These are phyloP conservation scores for Leccinum variabile DNA, from an alignment of 1,284 basidiomycete species.

Conservation along the genomic window DNA sequence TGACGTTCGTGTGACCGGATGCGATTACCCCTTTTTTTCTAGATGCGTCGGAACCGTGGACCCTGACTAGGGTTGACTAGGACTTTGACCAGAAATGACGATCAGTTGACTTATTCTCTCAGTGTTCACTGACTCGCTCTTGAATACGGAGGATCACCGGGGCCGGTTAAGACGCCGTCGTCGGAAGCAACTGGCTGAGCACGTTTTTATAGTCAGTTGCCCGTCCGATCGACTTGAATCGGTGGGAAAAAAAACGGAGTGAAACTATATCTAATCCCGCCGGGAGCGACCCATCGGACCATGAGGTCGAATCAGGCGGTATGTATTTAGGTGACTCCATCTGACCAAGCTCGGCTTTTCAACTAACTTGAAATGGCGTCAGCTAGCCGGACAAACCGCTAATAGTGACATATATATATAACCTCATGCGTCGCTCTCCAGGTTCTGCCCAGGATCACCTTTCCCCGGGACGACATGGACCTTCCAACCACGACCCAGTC, in stretches of 20 bases:
- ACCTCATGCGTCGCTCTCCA: neutral
- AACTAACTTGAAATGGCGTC: neutral
- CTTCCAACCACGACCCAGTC: neutral
- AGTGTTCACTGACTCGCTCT: neutral
- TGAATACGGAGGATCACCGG: neutral
- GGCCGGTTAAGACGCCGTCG: neutral
- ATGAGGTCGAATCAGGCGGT: neutral
- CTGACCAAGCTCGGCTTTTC: neutral
- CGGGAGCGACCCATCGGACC: neutral
- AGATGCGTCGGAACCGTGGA: neutral
- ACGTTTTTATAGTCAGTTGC: neutral
- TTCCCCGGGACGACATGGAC: conserved; percentile 15
- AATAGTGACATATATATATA: conserved; percentile 16
- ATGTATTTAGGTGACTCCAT: neutral
- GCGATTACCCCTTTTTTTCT: neutral
- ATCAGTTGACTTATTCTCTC: neutral
- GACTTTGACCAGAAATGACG: neutral
- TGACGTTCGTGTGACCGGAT: neutral
- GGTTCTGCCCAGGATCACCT: neutral
- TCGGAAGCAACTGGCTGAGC: neutral
- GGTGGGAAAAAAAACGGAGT: neutral
- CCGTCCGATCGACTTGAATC: neutral
- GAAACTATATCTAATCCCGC: neutral
- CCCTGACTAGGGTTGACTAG: conserved; percentile 1
- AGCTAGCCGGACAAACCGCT: neutral